phyloP scores from a whole-genome alignment of 257 asterid genomes.

The Echites panduratus region DNA sequence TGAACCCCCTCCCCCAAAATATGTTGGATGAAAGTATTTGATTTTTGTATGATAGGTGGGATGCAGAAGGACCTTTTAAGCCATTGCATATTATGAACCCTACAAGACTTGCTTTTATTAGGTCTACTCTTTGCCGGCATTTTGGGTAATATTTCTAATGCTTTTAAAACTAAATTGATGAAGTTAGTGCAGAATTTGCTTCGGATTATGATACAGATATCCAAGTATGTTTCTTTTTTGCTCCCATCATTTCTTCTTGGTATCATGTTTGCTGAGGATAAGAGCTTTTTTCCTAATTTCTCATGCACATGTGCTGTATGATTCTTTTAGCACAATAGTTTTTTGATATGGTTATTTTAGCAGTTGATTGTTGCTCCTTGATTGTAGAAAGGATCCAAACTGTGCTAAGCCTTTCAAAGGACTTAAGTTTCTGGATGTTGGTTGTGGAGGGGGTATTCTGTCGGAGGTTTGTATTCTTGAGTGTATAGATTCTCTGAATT shows the following conservation, averaged over 20 bases:
- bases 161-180: background rate
- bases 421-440: slow-evolving; percentile 73
- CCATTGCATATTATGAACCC: slow-evolving; percentile 89
- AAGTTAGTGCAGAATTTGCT: background rate
- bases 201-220: background rate
- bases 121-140: slow-evolving; percentile 91
- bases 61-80: slow-evolving; percentile 93
- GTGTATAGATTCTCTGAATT: slow-evolving; percentile 14
- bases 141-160: slow-evolving; percentile 52
- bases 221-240: background rate
- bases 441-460: slow-evolving; percentile 94
- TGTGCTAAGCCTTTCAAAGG: slow-evolving; percentile 81
- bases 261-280: background rate
- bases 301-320: background rate
- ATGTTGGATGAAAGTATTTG: background rate
- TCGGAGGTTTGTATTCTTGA: slow-evolving; percentile 61
- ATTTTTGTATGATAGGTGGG: slow-evolving; percentile 61
- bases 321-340: background rate
- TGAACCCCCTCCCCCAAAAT: background rate
- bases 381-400: slow-evolving; percentile 67
- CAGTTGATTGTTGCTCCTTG: slow-evolving; percentile 23
- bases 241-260: background rate
- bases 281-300: background rate
- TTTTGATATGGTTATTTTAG: background rate
- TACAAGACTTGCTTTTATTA: slow-evolving; percentile 88